phyloP scores from a whole-genome alignment of 768 basidiomycete species.

The Russula ochroleuca region DNA sequence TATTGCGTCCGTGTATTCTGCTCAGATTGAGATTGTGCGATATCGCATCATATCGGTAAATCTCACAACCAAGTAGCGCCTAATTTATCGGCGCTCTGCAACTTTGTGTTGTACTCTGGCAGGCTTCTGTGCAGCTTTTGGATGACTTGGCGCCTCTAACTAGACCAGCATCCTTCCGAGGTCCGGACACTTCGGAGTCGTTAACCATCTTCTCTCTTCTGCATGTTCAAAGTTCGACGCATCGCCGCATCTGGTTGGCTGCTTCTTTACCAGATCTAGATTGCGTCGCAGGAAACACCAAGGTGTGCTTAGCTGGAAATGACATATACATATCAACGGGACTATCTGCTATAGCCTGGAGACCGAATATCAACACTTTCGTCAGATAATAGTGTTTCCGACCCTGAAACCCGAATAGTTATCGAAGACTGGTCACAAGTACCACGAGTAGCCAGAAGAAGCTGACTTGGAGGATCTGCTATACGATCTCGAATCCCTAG shows the following conservation, averaged over 20 bases:
- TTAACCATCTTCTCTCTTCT: not conserved
- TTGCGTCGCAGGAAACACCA: conserved; percentile 4
- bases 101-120: conserved; percentile 3
- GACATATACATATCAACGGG: conserved; percentile 13
- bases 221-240: not conserved
- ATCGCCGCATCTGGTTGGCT: not conserved
- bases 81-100: too few species aligned
- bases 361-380: not conserved
- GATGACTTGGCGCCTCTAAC: not conserved
- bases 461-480: conserved; percentile 13
- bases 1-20: conserved; percentile 15
- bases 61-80: not conserved
- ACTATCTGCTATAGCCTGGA: conserved; percentile 16
- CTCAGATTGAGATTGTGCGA: not conserved
- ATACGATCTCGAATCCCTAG: conserved; percentile 12
- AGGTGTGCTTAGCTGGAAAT: not conserved
- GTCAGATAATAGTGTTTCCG: conserved; percentile 1
- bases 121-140: not conserved
- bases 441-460: conserved; percentile 15
- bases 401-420: not conserved
- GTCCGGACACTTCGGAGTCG: not conserved
- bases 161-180: not conserved
- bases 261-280: not conserved
- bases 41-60: too few species aligned
- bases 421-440: conserved; percentile 10